Percentiles rank a stretch among this genome's conserved stretches.
These are phyloP conservation scores for Pinus taeda DNA, from an alignment of 75 land plant genomes.

Conservation along the genomic window DNA sequence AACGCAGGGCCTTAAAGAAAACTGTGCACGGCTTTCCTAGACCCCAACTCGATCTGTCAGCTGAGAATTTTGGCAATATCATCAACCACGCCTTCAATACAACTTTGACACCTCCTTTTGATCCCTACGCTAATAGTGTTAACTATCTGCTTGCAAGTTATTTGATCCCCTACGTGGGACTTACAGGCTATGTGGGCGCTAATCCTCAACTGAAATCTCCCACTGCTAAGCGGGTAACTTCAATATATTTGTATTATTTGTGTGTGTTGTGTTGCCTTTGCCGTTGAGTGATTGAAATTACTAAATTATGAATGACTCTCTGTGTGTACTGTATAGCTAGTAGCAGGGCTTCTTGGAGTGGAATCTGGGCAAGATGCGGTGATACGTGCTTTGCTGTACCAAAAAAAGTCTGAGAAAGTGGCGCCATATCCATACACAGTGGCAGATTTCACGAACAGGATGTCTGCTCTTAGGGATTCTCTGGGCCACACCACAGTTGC, in stretches of 20 bases:
- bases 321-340: too few species aligned
- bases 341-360: too few species aligned
- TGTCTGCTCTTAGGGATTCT: constrained; percentile 54
- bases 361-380: too few species aligned
- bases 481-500: constrained; percentile 32
- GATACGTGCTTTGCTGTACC: too few species aligned
- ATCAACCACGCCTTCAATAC: constrained; percentile 59
- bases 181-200: constrained; percentile 72
- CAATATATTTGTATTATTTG: too few species aligned
- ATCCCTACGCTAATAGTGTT: constrained; percentile 65
- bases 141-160: constrained; percentile 76
- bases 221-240: constrained; percentile 28
- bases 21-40: constrained; percentile 1
- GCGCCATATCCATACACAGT: constrained; percentile 21
- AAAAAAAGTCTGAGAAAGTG: too few species aligned
- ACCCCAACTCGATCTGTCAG: constrained; percentile 56
- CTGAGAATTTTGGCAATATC: constrained; percentile 38
- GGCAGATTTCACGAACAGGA: constrained; percentile 43
- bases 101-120: constrained; percentile 51
- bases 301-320: too few species aligned
- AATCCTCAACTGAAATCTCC: constrained; percentile 43
- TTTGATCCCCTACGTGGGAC: constrained; percentile 37
- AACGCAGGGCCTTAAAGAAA: constrained; percentile 54
- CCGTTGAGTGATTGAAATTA: too few species aligned
- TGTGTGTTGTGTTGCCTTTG: too few species aligned